Percentiles rank a stretch among this genome's conserved stretches.
phyloP scores from a whole-genome alignment of 2,329 filamentous ascomycete species.

The Calycina herbarum region DNA sequence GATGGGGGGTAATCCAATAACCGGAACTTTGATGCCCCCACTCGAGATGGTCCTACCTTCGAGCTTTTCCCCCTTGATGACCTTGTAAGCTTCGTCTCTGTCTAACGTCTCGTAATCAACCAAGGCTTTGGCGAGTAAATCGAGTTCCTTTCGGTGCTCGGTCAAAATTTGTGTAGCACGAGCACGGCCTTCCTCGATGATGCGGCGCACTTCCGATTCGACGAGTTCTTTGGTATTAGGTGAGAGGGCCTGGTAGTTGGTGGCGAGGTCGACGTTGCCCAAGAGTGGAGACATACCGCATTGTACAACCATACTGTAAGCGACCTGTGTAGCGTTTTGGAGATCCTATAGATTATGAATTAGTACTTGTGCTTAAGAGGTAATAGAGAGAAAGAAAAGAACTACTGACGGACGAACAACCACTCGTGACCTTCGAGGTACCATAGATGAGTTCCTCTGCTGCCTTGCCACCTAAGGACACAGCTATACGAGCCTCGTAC shows the following conservation, averaged over 20 bases:
- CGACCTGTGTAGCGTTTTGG: constrained; percentile 74
- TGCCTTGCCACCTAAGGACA: constrained; percentile 82
- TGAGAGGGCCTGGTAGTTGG: constrained; percentile 78
- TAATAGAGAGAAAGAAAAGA: not conserved
- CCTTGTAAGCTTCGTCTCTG: constrained; percentile 85
- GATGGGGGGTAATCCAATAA: constrained; percentile 30
- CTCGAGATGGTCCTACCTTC: constrained; percentile 63
- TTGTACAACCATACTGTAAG: constrained; percentile 83
- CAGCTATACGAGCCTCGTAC: constrained; percentile 76
- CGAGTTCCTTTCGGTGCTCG: constrained; percentile 78
- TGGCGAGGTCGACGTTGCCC: constrained; percentile 85
- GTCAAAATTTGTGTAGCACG: constrained; percentile 72
- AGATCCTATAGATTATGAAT: constrained; percentile 63
- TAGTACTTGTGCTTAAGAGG: constrained; percentile 36
- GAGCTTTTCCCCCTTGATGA: constrained; percentile 83
- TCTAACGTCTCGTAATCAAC: constrained; percentile 93
- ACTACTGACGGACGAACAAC: constrained; percentile 70
- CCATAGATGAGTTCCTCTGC: constrained; percentile 92
- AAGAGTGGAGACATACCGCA: constrained; percentile 87
- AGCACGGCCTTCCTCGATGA: constrained; percentile 78
- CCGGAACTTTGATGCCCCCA: constrained; percentile 67
- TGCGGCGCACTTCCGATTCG: constrained; percentile 81
- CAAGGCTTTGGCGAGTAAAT: constrained; percentile 82
- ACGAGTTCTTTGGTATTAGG: constrained; percentile 84
- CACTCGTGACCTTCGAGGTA: constrained; percentile 85